Conservation (phyloP, 148 eudicot genomes). For the Suaeda aralocaspica region DNA sequence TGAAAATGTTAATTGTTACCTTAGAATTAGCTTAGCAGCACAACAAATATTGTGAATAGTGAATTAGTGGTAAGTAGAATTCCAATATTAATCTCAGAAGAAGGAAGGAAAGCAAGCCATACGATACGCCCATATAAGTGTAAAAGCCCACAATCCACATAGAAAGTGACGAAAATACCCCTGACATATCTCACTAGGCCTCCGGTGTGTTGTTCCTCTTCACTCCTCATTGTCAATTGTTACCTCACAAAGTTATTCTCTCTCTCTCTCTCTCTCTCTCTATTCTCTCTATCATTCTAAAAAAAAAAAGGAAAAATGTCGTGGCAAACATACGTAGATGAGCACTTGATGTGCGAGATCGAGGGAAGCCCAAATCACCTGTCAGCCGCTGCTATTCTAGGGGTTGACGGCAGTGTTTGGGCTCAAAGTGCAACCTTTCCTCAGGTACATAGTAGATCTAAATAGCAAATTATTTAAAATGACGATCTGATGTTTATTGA, state of each 20-base stretch:
- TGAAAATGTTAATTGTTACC: no score
- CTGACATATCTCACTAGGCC: neutral
- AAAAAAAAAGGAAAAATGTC: conserved; percentile 28
- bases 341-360: conserved; percentile 54
- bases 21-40: no score
- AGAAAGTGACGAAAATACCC: neutral
- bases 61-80: no score
- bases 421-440: conserved; percentile 45
- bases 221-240: neutral
- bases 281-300: neutral
- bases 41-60: no score
- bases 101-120: no score
- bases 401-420: conserved; percentile 50
- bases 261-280: neutral
- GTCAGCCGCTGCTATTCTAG: conserved; percentile 49
- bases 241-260: neutral
- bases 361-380: conserved; percentile 35
- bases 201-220: neutral
- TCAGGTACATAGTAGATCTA: no score
- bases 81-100: no score
- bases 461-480: no score
- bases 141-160: no score
- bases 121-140: no score
- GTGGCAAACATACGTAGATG: conserved; percentile 51
- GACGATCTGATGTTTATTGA: no score